A percentile compares a stretch with the other conserved stretches of the same genome.
These are phyloP conservation scores for Fraxinus platypoda DNA, from an alignment of 305 asterid species.

Conservation along the genomic window DNA sequence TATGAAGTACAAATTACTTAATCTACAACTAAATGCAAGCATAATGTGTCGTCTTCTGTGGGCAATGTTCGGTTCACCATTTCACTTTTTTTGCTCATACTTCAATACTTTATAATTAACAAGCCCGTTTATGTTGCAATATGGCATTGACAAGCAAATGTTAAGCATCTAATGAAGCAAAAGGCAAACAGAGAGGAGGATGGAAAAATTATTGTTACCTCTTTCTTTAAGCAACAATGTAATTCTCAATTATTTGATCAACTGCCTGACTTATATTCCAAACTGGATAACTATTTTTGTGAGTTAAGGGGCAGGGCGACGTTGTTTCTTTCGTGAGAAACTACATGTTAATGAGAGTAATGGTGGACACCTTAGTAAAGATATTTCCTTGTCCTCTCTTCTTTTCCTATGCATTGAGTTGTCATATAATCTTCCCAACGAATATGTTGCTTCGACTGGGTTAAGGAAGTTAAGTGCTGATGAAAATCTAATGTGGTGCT, in stretches of 20 bases:
- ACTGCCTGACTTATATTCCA: background rate
- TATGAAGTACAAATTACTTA: background rate
- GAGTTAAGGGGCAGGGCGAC: background rate
- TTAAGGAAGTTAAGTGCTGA: background rate
- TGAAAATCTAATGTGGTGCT: background rate
- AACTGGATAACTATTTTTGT: background rate
- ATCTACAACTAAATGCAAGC: background rate
- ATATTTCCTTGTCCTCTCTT: background rate
- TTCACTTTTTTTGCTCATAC: background rate
- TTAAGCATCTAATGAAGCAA: background rate
- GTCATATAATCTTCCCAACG: background rate
- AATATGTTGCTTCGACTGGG: background rate
- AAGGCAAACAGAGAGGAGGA: background rate
- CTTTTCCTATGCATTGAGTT: background rate
- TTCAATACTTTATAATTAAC: background rate
- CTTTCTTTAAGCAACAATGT: background rate
- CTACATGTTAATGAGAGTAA: background rate
- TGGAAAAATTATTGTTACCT: background rate
- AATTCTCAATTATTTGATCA: background rate
- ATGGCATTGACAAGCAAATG: background rate
- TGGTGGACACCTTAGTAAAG: background rate
- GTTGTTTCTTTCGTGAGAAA: background rate
- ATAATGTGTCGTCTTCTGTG: background rate
- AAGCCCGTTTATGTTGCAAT: background rate
- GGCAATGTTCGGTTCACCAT: background rate